Conservation (phyloP, 768 basidiomycete genomes). For the Termitomyces sp. region DNA sequence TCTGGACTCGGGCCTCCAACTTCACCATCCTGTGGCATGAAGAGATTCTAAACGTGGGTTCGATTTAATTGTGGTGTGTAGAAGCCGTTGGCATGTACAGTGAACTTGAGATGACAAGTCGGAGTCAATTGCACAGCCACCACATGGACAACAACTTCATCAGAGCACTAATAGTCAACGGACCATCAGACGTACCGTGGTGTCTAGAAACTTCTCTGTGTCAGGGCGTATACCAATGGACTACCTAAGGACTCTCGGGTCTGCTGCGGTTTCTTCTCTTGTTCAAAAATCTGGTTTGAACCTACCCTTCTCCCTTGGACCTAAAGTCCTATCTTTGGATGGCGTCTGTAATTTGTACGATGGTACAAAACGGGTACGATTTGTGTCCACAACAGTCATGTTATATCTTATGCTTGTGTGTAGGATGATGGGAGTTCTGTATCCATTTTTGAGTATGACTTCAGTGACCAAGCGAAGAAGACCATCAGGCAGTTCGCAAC, state of each 20-base stretch:
- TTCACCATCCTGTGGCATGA: constrained; percentile 12
- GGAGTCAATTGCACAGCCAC: constrained; percentile 10
- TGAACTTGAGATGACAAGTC: neutral
- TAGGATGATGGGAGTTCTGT: constrained; percentile 87
- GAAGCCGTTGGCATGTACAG: neutral
- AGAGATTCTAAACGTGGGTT: neutral
- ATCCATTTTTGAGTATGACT: constrained; percentile 92
- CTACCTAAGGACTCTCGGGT: constrained; percentile 76
- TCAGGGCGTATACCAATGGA: constrained; percentile 50
- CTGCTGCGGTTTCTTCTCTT: constrained; percentile 84
- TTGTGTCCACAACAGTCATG: neutral
- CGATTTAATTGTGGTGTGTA: neutral
- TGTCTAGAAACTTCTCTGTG: neutral
- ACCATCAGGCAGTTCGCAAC: constrained; percentile 72
- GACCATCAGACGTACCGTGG: neutral
- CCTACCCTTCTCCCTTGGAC: constrained; percentile 82
- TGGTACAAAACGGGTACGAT: constrained; percentile 76
- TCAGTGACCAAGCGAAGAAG: constrained; percentile 54
- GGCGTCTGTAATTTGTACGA: constrained; percentile 86
- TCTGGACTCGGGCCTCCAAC: neutral
- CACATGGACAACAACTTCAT: no score
- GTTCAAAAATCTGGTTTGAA: constrained; percentile 92
- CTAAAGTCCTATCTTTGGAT: constrained; percentile 63
- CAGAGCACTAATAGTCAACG: neutral
- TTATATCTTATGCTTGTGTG: constrained; percentile 10